Conservation (phyloP, 2,329 filamentous ascomycete genomes). For the Huntiella bhutanensis region DNA sequence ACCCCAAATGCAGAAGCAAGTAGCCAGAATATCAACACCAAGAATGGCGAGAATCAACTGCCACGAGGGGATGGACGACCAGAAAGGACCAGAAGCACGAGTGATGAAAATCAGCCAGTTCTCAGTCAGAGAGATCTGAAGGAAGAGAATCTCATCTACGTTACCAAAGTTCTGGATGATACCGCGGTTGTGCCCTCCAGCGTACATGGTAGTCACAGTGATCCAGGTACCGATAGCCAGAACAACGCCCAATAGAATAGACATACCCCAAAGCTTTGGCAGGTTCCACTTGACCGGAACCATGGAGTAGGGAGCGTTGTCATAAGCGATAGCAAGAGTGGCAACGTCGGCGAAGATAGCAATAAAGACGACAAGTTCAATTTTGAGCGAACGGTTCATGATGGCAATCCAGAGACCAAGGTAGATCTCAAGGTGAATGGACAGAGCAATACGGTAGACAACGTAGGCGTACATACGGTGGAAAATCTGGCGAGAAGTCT, state of each 20-base stretch:
- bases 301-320: slow-evolving; percentile 75
- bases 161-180: slow-evolving; percentile 81
- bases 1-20: slow-evolving; percentile 70
- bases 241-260: slow-evolving; percentile 61
- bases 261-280: slow-evolving; percentile 81
- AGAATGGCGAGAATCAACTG: slow-evolving; percentile 63
- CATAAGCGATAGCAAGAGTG: slow-evolving; percentile 80
- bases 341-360: slow-evolving; percentile 89
- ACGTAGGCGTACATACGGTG: slow-evolving; percentile 95
- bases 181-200: slow-evolving; percentile 46
- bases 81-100: slow-evolving; percentile 80
- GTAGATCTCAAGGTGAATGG: slow-evolving; percentile 80
- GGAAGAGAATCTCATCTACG: slow-evolving; percentile 66
- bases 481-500: slow-evolving; percentile 88
- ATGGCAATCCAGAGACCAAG: slow-evolving; percentile 83
- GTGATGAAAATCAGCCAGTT: slow-evolving; percentile 97
- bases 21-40: slow-evolving; percentile 65
- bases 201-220: slow-evolving; percentile 68
- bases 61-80: slow-evolving; percentile 77
- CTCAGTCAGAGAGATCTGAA: slow-evolving; percentile 77
- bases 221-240: slow-evolving; percentile 77
- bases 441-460: slow-evolving; percentile 84
- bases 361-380: slow-evolving; percentile 80
- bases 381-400: slow-evolving; percentile 65
- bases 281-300: slow-evolving; percentile 88